A percentile compares a stretch with the other conserved stretches of the same genome.
Conservation (phyloP, 2,329 filamentous ascomycete species). For the Hymenoscyphus linearis region DNA sequence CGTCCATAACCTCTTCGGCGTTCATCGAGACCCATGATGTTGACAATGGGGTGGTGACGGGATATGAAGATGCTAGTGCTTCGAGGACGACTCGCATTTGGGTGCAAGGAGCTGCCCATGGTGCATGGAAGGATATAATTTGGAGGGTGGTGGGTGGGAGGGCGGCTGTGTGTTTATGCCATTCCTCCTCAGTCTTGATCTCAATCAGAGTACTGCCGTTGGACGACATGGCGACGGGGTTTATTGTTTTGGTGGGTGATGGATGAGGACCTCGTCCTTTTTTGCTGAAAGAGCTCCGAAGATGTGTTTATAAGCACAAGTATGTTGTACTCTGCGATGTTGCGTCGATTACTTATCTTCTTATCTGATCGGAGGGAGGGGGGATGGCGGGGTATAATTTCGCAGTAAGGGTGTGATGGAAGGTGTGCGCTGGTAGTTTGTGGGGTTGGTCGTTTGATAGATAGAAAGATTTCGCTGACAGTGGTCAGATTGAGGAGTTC, state of each 20-base stretch:
- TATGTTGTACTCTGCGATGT: background rate
- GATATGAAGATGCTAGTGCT: conserved; percentile 82
- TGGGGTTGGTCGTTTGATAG: background rate
- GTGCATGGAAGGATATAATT: conserved; percentile 90
- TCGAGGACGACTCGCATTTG: conserved; percentile 87
- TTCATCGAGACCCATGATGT: conserved; percentile 88
- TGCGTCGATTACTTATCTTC: conserved; percentile 8
- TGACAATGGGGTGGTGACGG: conserved; percentile 57
- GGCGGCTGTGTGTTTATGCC: conserved; percentile 61
- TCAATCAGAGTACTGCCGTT: conserved; percentile 64
- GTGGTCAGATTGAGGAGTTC: background rate
- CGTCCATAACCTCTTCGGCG: conserved; percentile 87
- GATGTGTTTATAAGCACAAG: background rate
- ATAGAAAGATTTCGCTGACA: background rate
- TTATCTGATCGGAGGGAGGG: conserved; percentile 1
- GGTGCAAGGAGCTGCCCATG: conserved; percentile 92
- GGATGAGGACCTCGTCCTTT: background rate
- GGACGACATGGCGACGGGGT: background rate
- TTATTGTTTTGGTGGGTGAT: background rate
- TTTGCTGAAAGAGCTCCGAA: background rate
- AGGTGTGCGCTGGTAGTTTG: background rate
- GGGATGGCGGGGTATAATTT: background rate
- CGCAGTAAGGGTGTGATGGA: background rate
- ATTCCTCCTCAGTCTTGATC: conserved; percentile 68
- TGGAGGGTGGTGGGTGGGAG: conserved; percentile 67